Conservation (phyloP, 441 rosid species). For the Pelargonium fulgidum region DNA sequence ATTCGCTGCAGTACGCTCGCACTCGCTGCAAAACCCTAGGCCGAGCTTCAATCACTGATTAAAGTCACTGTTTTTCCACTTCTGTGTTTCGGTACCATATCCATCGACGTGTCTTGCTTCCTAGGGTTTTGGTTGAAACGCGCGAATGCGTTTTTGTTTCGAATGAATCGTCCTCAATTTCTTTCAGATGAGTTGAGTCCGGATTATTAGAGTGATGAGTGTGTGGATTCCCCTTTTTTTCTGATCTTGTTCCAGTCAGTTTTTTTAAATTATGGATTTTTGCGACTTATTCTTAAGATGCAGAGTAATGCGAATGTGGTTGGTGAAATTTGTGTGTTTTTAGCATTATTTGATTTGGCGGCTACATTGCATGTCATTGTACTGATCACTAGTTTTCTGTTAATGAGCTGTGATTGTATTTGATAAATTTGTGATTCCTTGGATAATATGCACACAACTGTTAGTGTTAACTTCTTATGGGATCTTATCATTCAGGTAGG, state of each 20-base stretch:
- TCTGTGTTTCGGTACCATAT: neutral
- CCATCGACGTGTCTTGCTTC: neutral
- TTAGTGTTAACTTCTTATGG: too few relatives aligned
- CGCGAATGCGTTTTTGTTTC: neutral
- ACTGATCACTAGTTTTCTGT: neutral
- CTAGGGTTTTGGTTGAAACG: conserved; percentile 2
- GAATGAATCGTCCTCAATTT: neutral
- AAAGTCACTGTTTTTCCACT: neutral
- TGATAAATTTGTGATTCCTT: neutral
- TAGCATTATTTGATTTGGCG: too few relatives aligned
- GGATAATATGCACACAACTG: too few relatives aligned
- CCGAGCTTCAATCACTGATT: neutral
- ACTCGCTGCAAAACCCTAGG: neutral
- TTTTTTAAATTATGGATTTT: neutral
- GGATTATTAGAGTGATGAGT: neutral
- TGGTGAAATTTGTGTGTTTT: too few relatives aligned
- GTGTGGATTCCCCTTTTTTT: neutral
- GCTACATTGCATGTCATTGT: neutral
- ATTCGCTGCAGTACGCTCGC: neutral
- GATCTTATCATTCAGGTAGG: too few relatives aligned
- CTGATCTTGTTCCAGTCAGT: neutral
- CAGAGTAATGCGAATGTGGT: too few relatives aligned
- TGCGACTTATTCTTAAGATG: neutral
- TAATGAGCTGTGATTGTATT: neutral
- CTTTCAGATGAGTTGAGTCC: neutral